Percentiles rank a stretch among this genome's conserved stretches.
Evolutionary conservation across 345 rosid genomes (phyloP).

Genomic region (Alliaria petiolata): DNA sequence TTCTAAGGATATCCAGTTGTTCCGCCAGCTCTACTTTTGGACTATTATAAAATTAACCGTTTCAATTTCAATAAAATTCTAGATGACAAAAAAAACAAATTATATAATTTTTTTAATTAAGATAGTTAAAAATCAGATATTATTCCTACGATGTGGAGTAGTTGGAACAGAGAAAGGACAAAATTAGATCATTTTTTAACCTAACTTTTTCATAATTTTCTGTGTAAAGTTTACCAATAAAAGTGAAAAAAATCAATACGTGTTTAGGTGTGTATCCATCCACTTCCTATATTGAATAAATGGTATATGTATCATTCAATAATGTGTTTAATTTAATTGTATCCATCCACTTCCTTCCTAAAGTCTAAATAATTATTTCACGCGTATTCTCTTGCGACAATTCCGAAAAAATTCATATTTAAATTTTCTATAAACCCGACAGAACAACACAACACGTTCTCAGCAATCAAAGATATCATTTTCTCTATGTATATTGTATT

Average conservation of each 20-base stretch:
- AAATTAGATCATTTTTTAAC: too few species aligned
- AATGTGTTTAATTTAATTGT: neutral
- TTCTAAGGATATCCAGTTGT: too few species aligned
- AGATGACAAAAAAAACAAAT: too few species aligned
- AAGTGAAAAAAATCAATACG: neutral
- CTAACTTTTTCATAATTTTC: too few species aligned
- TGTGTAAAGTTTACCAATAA: neutral
- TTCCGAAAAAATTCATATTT: neutral
- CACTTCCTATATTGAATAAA: neutral
- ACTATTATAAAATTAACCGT: too few species aligned
- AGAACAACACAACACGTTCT: conserved; percentile 1
- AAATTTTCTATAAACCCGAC: neutral
- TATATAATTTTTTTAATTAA: too few species aligned
- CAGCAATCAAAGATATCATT: neutral
- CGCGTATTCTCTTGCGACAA: neutral
- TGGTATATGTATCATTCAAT: conserved; percentile 5
- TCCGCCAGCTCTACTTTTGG: too few species aligned
- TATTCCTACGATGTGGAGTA: too few species aligned
- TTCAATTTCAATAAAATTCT: too few species aligned
- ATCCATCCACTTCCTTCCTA: too few species aligned
- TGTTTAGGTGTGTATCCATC: neutral
- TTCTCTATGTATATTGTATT: neutral
- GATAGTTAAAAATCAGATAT: too few species aligned
- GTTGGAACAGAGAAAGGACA: too few species aligned
- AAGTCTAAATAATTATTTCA: neutral